Conservation (phyloP, 2,329 filamentous ascomycete species). For the Aspergillus ustus region DNA sequence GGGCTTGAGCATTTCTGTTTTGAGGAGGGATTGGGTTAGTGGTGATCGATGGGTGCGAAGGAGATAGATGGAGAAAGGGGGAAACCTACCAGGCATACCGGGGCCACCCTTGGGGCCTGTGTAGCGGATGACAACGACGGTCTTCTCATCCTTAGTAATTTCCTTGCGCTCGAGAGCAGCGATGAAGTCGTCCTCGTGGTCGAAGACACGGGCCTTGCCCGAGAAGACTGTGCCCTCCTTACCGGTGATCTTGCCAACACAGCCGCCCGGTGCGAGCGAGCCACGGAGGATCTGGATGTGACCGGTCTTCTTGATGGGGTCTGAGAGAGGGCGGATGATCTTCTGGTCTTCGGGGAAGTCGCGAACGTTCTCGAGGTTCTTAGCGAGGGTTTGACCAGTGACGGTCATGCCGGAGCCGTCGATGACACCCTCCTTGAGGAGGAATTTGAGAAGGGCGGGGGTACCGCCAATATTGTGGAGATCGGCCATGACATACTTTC, state of each 20-base stretch:
- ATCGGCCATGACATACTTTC: constrained; percentile 66
- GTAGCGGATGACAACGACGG: constrained; percentile 75
- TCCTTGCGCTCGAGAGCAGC: constrained; percentile 68
- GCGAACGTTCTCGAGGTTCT: constrained; percentile 63
- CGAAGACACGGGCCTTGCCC: constrained; percentile 72
- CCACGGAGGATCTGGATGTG: constrained; percentile 76
- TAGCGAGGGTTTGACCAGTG: constrained; percentile 62
- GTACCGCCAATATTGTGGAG: constrained; percentile 62
- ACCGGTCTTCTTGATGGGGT: constrained; percentile 72
- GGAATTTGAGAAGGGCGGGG: constrained; percentile 61
- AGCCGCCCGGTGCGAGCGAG: constrained; percentile 70
- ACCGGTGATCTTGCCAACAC: constrained; percentile 76
- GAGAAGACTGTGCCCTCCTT: constrained; percentile 72
- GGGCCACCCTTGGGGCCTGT: constrained; percentile 56
- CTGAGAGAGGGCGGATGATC: constrained; percentile 69
- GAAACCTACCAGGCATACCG: constrained; percentile 60
- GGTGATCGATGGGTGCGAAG: background rate
- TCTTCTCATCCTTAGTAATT: constrained; percentile 77
- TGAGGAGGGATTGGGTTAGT: background rate
- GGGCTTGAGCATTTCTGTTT: constrained; percentile 68
- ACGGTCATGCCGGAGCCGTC: constrained; percentile 65
- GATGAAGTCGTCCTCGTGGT: constrained; percentile 72
- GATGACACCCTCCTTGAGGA: constrained; percentile 62
- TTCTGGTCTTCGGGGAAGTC: constrained; percentile 71
- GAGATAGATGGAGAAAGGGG: background rate